Conservation (phyloP, 192 early-diverging fungal genomes). For the Coemansia sp. region DNA sequence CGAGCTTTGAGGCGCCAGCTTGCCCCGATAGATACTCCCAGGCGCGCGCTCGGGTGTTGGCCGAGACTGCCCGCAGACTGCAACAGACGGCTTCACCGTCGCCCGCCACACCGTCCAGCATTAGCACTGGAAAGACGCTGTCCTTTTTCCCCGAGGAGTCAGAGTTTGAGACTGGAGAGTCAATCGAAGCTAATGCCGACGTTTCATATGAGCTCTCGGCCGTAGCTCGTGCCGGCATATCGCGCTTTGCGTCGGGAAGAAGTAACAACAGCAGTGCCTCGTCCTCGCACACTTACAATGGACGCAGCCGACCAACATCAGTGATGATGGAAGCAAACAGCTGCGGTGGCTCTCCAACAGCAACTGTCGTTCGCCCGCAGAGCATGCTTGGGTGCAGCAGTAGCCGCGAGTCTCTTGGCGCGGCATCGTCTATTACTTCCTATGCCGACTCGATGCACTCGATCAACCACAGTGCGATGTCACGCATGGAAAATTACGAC, state of each 20-base stretch:
- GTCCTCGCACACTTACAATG: conserved; percentile 19
- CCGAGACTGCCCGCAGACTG: conserved; percentile 38
- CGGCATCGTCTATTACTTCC: not conserved
- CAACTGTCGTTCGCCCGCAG: conserved; percentile 7
- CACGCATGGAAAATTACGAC: conserved; percentile 3
- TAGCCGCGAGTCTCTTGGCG: conserved; percentile 24
- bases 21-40: conserved; percentile 30
- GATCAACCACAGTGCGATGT: not conserved
- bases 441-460: conserved; percentile 5
- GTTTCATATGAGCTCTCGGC: conserved; percentile 1
- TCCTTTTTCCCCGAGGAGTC: conserved; percentile 44
- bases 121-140: conserved; percentile 38
- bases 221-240: conserved; percentile 14
- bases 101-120: conserved; percentile 44
- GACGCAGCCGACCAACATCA: conserved; percentile 19
- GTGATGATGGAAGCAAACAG: conserved; percentile 2
- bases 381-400: conserved; percentile 24
- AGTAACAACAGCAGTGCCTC: conserved; percentile 20
- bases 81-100: conserved; percentile 23
- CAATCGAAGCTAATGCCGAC: conserved; percentile 1
- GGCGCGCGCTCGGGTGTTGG: conserved; percentile 35
- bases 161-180: conserved; percentile 19
- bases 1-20: not conserved
- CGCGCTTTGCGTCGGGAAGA: conserved; percentile 14
- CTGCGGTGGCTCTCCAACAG: conserved; percentile 10